These are phyloP conservation scores for Gymnopilus junonius DNA, from an alignment of 768 basidiomycete species.

Conservation along the genomic window DNA sequence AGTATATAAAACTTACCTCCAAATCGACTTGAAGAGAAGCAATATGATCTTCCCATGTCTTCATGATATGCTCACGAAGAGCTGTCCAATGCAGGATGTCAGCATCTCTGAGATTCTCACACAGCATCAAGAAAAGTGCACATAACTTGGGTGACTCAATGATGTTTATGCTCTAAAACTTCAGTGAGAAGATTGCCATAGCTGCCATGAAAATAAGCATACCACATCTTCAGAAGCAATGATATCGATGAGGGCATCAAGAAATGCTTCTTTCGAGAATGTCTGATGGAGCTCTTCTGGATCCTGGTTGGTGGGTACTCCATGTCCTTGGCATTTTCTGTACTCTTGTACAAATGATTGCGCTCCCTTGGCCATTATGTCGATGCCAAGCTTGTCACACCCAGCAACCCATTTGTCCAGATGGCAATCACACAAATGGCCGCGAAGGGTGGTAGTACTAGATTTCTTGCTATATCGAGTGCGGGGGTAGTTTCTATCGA, in stretches of 20 bases:
- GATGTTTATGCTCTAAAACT: background rate
- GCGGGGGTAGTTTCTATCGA: background rate
- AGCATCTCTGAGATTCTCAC: background rate
- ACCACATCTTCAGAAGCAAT: background rate
- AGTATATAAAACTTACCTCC: background rate
- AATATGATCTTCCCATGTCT: constrained; percentile 1
- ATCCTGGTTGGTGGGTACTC: background rate
- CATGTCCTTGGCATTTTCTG: background rate
- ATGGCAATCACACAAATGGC: background rate
- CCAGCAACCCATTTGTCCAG: background rate
- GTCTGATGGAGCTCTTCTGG: background rate
- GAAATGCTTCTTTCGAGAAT: background rate
- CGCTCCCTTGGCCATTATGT: background rate
- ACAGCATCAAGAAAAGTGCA: background rate
- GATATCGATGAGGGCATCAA: constrained; percentile 2
- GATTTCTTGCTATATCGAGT: background rate
- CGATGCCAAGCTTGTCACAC: constrained; percentile 4
- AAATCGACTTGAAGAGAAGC: background rate
- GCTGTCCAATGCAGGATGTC: background rate
- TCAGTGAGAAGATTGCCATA: background rate
- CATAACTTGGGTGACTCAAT: background rate
- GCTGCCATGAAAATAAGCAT: background rate
- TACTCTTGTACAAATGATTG: background rate
- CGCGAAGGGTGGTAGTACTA: background rate
- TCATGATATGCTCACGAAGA: background rate